Conservation (phyloP, 2,329 filamentous ascomycete genomes). For the Ophiostoma sp. region DNA sequence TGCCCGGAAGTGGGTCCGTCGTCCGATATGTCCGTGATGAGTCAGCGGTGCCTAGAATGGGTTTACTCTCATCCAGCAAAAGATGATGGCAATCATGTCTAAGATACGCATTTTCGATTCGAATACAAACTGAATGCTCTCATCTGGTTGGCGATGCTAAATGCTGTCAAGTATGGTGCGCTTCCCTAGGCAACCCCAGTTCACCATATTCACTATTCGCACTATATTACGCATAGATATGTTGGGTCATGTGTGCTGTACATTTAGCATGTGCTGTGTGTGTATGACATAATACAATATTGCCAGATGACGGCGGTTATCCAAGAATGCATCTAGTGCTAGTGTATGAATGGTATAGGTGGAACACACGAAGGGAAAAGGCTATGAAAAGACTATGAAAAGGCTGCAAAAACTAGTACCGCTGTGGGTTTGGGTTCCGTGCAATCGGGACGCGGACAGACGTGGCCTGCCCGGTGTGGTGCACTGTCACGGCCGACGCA, state of each 20-base stretch:
- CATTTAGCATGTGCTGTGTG: not conserved
- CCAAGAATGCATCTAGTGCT: too few species aligned
- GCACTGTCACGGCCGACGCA: conserved; percentile 18
- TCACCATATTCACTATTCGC: not conserved
- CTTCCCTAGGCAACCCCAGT: not conserved
- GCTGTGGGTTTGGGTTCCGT: conserved; percentile 12
- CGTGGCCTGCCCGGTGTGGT: conserved; percentile 18
- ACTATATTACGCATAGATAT: too few species aligned
- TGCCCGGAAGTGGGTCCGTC: not conserved
- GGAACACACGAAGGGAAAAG: not conserved
- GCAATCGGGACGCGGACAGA: conserved; percentile 24
- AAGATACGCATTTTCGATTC: not conserved
- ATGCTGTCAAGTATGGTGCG: too few species aligned
- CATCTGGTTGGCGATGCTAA: too few species aligned
- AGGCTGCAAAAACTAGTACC: not conserved
- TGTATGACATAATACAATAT: too few species aligned
- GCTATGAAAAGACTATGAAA: not conserved
- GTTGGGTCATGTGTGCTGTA: too few species aligned
- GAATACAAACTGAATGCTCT: too few species aligned
- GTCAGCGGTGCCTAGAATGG: not conserved
- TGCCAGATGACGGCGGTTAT: too few species aligned
- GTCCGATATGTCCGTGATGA: conserved; percentile 3
- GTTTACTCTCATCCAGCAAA: too few species aligned
- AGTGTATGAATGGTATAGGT: too few species aligned
- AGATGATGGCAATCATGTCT: not conserved